A percentile compares a stretch with the other conserved stretches of the same genome.
Evolutionary conservation across 495 filamentous ascomycete genomes (phyloP).

Genomic region (Aspergillus mulundensis): DNA sequence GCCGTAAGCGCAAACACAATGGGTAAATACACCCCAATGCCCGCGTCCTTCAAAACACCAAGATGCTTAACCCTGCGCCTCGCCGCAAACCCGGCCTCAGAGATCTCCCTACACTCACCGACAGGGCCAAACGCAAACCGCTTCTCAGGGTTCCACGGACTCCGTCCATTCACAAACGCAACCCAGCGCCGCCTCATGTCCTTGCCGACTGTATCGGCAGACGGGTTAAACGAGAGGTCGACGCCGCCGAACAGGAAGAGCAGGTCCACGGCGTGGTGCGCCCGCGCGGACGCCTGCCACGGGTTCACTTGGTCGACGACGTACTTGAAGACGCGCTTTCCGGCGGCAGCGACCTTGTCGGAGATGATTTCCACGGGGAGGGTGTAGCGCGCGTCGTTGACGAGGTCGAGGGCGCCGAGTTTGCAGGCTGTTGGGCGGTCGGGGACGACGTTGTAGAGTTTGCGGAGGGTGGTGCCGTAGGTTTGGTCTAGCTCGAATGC

Average conservation of each 20-base stretch:
- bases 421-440: constrained; percentile 38
- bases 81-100: constrained; percentile 28
- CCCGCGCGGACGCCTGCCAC: constrained; percentile 38
- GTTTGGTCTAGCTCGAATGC: constrained; percentile 28
- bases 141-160: constrained; percentile 26
- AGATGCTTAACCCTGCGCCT: constrained; percentile 28
- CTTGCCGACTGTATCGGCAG: constrained; percentile 27
- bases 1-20: constrained; percentile 33
- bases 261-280: constrained; percentile 45
- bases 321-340: constrained; percentile 36
- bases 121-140: constrained; percentile 35
- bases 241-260: constrained; percentile 38
- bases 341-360: constrained; percentile 24
- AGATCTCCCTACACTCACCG: constrained; percentile 33
- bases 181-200: constrained; percentile 37
- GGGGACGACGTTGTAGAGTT: constrained; percentile 32
- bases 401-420: constrained; percentile 33
- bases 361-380: constrained; percentile 34
- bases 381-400: constrained; percentile 33
- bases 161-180: constrained; percentile 27
- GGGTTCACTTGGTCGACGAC: constrained; percentile 42
- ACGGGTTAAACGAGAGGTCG: constrained; percentile 30
- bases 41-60: constrained; percentile 27
- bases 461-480: constrained; percentile 33
- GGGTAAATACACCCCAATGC: constrained; percentile 29